Percentiles rank a stretch among this genome's conserved stretches.
These are phyloP conservation scores for Pistacia integerrima DNA, from an alignment of 345 rosid genomes.

Conservation along the genomic window DNA sequence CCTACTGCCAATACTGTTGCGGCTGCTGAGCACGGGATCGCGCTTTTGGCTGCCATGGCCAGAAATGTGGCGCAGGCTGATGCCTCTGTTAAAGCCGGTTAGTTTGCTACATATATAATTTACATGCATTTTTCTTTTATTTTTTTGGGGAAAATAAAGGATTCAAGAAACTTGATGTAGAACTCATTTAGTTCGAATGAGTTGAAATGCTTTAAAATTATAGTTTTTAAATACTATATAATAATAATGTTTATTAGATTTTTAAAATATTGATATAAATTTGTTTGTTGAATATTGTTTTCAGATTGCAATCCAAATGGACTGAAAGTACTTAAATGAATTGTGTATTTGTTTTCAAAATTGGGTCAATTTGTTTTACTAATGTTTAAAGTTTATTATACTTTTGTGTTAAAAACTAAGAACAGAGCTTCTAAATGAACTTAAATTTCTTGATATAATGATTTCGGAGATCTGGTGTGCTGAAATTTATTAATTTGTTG, in stretches of 20 bases:
- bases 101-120: conserved; percentile 14
- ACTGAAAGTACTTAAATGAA: no score
- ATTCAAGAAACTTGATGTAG: no score
- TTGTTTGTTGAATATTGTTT: no score
- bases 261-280: no score
- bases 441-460: neutral
- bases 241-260: no score
- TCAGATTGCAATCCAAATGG: no score
- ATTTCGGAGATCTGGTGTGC: no score
- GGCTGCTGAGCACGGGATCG: conserved; percentile 93
- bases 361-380: neutral
- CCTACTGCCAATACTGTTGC: conserved; percentile 94
- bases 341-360: neutral
- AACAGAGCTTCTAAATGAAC: neutral
- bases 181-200: no score
- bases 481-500: neutral
- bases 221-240: no score
- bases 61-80: conserved; percentile 89
- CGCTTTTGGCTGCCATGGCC: conserved; percentile 87
- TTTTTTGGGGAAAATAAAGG: no score
- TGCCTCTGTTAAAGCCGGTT: conserved; percentile 90
- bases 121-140: no score
- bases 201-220: no score
- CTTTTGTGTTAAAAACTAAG: neutral
- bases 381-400: neutral